A percentile compares a stretch with the other conserved stretches of the same genome.
These are phyloP conservation scores for Fusarium austroafricanum DNA, from an alignment of 2,329 filamentous ascomycete genomes.

Conservation along the genomic window DNA sequence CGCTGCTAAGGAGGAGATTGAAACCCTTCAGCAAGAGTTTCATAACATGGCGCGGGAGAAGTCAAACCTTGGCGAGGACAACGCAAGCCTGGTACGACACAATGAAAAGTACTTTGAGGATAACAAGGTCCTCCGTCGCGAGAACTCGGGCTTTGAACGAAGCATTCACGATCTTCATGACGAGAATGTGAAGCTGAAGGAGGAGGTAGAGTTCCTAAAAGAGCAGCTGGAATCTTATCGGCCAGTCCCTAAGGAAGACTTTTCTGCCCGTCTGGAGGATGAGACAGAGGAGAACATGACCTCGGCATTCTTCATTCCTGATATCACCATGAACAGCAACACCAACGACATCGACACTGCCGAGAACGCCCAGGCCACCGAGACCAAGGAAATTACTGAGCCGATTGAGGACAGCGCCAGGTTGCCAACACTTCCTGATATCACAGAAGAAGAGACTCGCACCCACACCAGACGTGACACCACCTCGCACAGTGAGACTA, in stretches of 20 bases:
- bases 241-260: constrained; percentile 53
- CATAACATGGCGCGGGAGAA: constrained; percentile 58
- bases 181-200: constrained; percentile 60
- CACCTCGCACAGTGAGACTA: constrained; percentile 46
- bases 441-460: constrained; percentile 46
- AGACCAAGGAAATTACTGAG: constrained; percentile 50
- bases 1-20: constrained; percentile 55
- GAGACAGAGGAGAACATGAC: constrained; percentile 66
- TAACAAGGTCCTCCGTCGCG: constrained; percentile 61
- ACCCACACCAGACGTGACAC: constrained; percentile 47
- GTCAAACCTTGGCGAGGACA: constrained; percentile 60
- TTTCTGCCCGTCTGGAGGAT: constrained; percentile 51
- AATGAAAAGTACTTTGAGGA: constrained; percentile 67
- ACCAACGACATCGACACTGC: constrained; percentile 29
- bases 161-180: constrained; percentile 59
- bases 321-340: constrained; percentile 65
- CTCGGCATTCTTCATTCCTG: constrained; percentile 68
- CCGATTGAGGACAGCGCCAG: constrained; percentile 50
- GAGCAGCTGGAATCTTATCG: constrained; percentile 58
- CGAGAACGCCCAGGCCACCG: constrained; percentile 50
- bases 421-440: constrained; percentile 43
- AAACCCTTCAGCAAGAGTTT: constrained; percentile 54
- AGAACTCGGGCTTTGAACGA: constrained; percentile 62
- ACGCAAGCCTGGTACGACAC: constrained; percentile 63
- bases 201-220: constrained; percentile 60